phyloP scores from a whole-genome alignment of 257 asterid species.

The Penstemon newberryi region DNA sequence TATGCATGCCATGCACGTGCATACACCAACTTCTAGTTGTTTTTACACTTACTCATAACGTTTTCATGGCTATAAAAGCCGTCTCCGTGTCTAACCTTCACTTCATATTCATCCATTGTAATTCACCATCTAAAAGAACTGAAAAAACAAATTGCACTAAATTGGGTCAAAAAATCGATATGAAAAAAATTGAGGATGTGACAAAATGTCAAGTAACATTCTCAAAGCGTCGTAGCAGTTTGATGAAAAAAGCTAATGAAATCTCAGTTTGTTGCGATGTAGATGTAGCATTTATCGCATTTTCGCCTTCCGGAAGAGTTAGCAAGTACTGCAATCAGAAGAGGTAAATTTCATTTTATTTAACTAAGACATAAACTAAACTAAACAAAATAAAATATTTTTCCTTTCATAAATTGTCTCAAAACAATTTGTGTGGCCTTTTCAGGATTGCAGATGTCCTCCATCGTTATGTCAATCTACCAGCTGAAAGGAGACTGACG shows the following conservation, averaged over 20 bases:
- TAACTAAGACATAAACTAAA: too few species aligned
- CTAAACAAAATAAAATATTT: background rate
- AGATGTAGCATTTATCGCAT: conserved; percentile 50
- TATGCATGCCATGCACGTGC: background rate
- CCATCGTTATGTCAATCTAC: conserved; percentile 38
- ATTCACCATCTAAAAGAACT: too few species aligned
- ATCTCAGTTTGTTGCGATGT: conserved; percentile 43
- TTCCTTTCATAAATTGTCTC: background rate
- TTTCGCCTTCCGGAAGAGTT: conserved; percentile 59
- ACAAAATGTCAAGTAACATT: conserved; percentile 65
- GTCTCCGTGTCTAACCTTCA: background rate
- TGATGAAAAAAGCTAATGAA: conserved; percentile 55
- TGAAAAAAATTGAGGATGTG: conserved; percentile 52
- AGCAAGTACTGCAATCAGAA: conserved; percentile 43
- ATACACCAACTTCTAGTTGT: background rate
- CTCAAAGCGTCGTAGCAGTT: conserved; percentile 54
- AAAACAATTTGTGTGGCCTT: background rate
- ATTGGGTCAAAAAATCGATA: conserved; percentile 60
- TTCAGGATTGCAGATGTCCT: conserved; percentile 57
- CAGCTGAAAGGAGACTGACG: conserved; percentile 49
- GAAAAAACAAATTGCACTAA: background rate
- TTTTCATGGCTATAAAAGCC: conserved; percentile 23
- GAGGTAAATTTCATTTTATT: conserved; percentile 26
- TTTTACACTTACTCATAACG: conserved; percentile 12
- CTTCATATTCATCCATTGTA: background rate